Evolutionary conservation across 139 green algal species (phyloP).

Genomic region (Chlorella sp.): DNA sequence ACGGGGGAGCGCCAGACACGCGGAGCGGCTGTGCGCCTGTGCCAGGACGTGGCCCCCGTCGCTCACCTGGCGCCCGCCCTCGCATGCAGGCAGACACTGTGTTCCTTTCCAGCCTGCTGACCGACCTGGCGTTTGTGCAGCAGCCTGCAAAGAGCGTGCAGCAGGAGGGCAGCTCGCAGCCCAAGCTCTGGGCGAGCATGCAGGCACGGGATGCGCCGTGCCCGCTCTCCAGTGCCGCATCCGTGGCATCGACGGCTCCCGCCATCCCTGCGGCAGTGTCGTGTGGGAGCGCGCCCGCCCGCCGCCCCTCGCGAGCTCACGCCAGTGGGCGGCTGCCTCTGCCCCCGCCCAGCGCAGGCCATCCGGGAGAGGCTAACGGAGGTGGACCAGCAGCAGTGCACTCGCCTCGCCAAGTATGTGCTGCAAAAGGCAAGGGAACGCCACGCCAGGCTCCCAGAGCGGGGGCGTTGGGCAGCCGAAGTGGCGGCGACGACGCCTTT

Average conservation of each 20-base stretch:
- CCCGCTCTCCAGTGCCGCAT: no score
- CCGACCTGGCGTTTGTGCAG: not conserved
- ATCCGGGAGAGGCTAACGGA: not conserved
- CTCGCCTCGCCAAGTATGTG: not conserved
- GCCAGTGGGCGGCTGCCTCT: no score
- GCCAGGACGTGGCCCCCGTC: no score
- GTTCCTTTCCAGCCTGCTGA: not conserved
- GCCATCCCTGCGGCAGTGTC: no score
- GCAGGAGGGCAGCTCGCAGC: not conserved
- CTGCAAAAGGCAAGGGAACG: not conserved
- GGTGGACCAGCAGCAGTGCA: not conserved
- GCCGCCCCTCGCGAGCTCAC: no score
- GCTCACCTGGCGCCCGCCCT: no score
- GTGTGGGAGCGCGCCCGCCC: no score
- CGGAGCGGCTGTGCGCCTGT: no score
- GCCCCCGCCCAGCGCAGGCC: not conserved
- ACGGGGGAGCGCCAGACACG: no score
- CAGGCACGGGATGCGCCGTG: no score
- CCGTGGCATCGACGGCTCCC: no score
- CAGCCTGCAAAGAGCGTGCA: not conserved
- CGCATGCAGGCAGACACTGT: not conserved
- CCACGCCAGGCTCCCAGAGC: not conserved
- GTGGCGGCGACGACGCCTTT: not conserved
- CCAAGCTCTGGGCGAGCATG: slow-evolving; percentile 4
- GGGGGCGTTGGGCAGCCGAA: no score